phyloP scores from a whole-genome alignment of 305 asterid genomes.

The Rubia peregrina region DNA sequence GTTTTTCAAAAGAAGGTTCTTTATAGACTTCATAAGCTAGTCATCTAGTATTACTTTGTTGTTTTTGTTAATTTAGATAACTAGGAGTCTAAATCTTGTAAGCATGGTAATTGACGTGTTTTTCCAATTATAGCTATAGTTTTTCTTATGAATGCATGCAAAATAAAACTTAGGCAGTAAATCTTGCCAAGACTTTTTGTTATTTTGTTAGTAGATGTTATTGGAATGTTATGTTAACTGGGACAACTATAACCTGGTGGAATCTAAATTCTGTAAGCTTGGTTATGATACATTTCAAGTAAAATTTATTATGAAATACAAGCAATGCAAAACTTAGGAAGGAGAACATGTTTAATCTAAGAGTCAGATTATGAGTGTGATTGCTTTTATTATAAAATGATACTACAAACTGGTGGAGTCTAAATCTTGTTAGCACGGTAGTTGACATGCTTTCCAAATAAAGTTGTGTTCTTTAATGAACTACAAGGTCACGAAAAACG shows the following conservation, averaged over 20 bases:
- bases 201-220: too few relatives aligned
- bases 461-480: not conserved
- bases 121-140: not conserved
- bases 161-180: not conserved
- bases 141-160: not conserved
- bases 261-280: not conserved
- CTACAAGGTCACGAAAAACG: not conserved
- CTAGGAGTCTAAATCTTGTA: not conserved
- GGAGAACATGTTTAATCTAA: not conserved
- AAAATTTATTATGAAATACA: not conserved
- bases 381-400: not conserved
- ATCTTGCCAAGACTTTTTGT: too few relatives aligned
- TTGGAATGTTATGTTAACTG: not conserved
- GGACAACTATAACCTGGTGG: not conserved
- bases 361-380: not conserved
- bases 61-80: not conserved
- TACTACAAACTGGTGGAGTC: not conserved
- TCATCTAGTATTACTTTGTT: not conserved
- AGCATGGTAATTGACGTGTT: not conserved
- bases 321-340: not conserved
- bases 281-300: not conserved
- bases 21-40: constrained; percentile 4
- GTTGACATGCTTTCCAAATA: not conserved
- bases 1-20: constrained; percentile 5
- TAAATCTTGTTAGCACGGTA: not conserved